These are phyloP conservation scores for Setaria viridis DNA, from an alignment of 202 grass and related monocot genomes.

Conservation along the genomic window DNA sequence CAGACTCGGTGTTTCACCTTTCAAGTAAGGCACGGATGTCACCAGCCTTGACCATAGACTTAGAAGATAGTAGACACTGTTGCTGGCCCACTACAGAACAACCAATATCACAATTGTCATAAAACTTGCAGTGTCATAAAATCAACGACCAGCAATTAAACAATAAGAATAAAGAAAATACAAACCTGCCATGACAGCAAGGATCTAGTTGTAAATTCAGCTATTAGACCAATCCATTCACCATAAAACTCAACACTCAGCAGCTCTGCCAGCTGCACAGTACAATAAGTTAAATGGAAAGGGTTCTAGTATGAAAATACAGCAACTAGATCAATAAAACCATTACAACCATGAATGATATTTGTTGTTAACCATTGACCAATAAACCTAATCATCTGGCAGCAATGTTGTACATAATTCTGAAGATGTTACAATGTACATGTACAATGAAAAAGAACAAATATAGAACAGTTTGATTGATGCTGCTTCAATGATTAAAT, in stretches of 20 bases:
- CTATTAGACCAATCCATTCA: conserved; percentile 95
- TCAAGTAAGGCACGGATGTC: conserved; percentile 98
- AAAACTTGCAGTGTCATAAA: conserved; percentile 23
- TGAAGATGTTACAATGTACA: not conserved
- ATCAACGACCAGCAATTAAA: conserved; percentile 28
- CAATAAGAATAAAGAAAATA: conserved; percentile 42
- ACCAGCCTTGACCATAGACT: conserved; percentile 97
- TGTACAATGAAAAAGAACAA: conserved; percentile 24
- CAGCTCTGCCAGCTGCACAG: conserved; percentile 88
- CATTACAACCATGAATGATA: not conserved
- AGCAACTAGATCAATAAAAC: not conserved
- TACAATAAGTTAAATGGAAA: conserved; percentile 36
- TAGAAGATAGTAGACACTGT: conserved; percentile 94
- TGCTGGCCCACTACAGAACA: conserved; percentile 92
- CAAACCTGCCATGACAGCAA: conserved; percentile 98
- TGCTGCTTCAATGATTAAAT: conserved; percentile 24
- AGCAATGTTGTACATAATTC: conserved; percentile 19
- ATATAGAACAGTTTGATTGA: conserved; percentile 29
- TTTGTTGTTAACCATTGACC: not conserved
- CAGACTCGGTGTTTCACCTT: conserved; percentile 88
- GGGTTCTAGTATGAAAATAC: conserved; percentile 4
- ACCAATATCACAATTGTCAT: conserved; percentile 45
- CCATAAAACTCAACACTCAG: conserved; percentile 91
- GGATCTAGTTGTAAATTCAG: conserved; percentile 95
- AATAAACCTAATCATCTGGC: conserved; percentile 31